phyloP scores from a whole-genome alignment of 2,329 filamentous ascomycete genomes.

The Pyrenochaeta sp. region DNA sequence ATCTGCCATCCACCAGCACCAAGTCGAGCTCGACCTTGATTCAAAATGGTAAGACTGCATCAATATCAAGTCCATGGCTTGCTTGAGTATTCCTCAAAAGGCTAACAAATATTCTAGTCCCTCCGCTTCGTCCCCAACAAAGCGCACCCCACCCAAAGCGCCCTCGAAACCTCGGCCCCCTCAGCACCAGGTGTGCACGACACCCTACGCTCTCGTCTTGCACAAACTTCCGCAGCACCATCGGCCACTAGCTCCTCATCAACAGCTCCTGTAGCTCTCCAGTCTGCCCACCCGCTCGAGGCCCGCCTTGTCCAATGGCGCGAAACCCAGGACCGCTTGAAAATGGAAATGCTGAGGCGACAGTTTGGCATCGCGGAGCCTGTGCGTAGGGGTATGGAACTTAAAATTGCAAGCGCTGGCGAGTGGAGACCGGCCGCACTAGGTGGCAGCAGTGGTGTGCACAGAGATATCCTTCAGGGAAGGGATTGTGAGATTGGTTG shows the following conservation, averaged over 20 bases:
- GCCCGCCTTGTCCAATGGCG: conserved; percentile 89
- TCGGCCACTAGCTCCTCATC: conserved; percentile 30
- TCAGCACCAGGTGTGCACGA: conserved; percentile 94
- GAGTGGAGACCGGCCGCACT: conserved; percentile 81
- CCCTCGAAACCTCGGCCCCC: conserved; percentile 71
- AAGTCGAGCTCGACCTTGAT: neutral
- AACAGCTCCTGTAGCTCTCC: conserved; percentile 53
- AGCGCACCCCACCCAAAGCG: conserved; percentile 65
- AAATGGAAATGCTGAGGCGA: conserved; percentile 87
- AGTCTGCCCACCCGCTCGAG: conserved; percentile 88
- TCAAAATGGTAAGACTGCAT: conserved; percentile 24
- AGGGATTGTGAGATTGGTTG: conserved; percentile 80
- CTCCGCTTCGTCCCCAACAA: conserved; percentile 86
- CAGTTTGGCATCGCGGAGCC: conserved; percentile 94
- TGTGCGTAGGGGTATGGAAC: conserved; percentile 91
- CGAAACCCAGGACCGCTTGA: conserved; percentile 83
- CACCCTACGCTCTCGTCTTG: conserved; percentile 85
- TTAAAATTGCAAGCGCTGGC: conserved; percentile 82
- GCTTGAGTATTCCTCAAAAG: neutral
- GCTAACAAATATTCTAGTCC: conserved; percentile 62
- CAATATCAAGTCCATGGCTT: neutral
- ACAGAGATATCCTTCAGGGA: conserved; percentile 88
- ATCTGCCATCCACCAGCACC: neutral
- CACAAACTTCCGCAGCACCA: conserved; percentile 57
- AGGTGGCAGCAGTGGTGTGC: conserved; percentile 72